These are phyloP conservation scores for Chrysoporthe deuterocubensis DNA, from an alignment of 2,329 filamentous ascomycete genomes.

Conservation along the genomic window DNA sequence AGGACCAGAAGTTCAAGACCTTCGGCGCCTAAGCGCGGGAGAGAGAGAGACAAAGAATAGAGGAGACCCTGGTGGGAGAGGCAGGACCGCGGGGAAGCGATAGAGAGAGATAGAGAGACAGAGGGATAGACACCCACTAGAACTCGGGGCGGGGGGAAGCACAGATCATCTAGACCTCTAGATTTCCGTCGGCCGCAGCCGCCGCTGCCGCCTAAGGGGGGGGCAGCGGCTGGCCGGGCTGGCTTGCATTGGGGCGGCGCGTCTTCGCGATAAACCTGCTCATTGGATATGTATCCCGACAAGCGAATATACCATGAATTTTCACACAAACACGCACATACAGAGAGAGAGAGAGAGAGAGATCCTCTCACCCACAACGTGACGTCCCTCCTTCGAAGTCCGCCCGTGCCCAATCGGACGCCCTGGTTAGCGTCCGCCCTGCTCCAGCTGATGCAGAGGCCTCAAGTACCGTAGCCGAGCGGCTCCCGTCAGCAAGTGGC, in stretches of 20 bases:
- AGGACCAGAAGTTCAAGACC: constrained; percentile 71
- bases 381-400: no score
- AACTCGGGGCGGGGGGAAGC: neutral
- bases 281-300: neutral
- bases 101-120: neutral
- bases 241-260: constrained; percentile 4
- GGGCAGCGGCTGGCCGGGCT: neutral
- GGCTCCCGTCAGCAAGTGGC: no score
- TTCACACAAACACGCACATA: neutral
- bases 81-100: neutral
- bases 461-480: no score
- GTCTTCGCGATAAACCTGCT: neutral
- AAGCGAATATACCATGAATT: neutral
- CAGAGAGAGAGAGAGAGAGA: neutral
- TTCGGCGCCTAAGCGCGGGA: constrained; percentile 53
- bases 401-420: no score
- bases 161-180: neutral
- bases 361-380: no score
- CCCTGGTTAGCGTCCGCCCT: no score
- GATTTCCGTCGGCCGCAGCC: neutral
- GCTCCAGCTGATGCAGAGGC: no score
- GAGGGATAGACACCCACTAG: neutral
- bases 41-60: neutral
- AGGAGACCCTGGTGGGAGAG: neutral
- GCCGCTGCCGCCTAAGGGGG: neutral